Evolutionary conservation across 1,284 basidiomycete species (phyloP), one percentile per base, ranked within the genome.

Genomic region (Phlebopus sp.): DNA sequence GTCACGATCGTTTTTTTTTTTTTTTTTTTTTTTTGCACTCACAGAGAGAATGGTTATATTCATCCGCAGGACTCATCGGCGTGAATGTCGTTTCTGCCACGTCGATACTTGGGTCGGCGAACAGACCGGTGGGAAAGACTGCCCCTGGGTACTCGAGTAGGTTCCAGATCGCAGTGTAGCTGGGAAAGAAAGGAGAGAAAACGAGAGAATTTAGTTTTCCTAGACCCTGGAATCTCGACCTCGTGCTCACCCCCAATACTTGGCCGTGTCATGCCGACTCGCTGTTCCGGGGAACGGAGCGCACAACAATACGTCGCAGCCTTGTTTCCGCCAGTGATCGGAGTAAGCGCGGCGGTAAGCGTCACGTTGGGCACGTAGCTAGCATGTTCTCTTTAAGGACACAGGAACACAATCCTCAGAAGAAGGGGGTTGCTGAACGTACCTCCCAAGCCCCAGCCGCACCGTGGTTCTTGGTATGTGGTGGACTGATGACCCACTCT

Each of bases 231-330:
- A 11, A 29, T 6, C 8, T 29, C 9, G 27, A 29, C 27, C 27
- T 29, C 4, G 27, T 29, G 27, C 27, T 29, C 27, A 47, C 47
- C 47, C 46, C 60, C 59, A 63, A 38, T 63, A 61, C 43, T 57
- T 61, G 27, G 52, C 49, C 13, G 60, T 63, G 17, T 58, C 56
- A 11, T 60, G 51, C 7, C 35, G 43, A 11, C 55, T 55, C 8
- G 60, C 59, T 19, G 59, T 55, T 3, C 59, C 59, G 5, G 57
- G 50, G 21, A 49, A 64, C 0, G 58, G 54, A 14, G 66, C 63
- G 30, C 53, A 64, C n/a, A 69, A 36, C 29, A 69, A 35, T 10
- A 67, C 59, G n/a, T 70, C 67, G 18, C 68, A 44, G 5, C 55
- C 49, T 45, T 63, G 58, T 6, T 48, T 48, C 21, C 52, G 54